Conservation (phyloP, 108 stramenopile genomes). For the Mediolabrus comicus region DNA sequence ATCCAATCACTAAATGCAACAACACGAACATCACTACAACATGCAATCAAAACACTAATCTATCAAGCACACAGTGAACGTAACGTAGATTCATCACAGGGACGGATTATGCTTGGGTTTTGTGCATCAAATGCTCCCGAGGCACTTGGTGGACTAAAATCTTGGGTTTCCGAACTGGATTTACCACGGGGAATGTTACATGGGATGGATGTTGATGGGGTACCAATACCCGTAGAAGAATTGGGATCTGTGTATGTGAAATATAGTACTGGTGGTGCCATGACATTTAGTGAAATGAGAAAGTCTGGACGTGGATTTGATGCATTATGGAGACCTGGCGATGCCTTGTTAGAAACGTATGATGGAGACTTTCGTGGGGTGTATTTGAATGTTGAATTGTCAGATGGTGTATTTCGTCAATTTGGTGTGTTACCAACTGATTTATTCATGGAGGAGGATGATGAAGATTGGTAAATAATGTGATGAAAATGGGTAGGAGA, state of each 20-base stretch:
- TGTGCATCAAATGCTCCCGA: constrained; percentile 76
- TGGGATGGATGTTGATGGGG: constrained; percentile 85
- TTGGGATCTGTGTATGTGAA: constrained; percentile 80
- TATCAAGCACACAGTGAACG: constrained; percentile 52
- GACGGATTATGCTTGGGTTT: constrained; percentile 79
- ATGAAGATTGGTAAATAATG: constrained; percentile 34
- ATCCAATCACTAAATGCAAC: constrained; percentile 18
- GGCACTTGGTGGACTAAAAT: constrained; percentile 66
- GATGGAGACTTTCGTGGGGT: constrained; percentile 86
- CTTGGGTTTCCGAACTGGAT: constrained; percentile 60
- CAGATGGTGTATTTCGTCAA: constrained; percentile 81
- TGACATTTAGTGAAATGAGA: constrained; percentile 75
- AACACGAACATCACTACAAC: constrained; percentile 6
- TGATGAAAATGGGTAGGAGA: neutral
- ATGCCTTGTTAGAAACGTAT: constrained; percentile 81
- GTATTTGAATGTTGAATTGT: constrained; percentile 84
- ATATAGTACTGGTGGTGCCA: constrained; percentile 82
- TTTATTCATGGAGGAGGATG: constrained; percentile 41
- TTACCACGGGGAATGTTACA: constrained; percentile 83
- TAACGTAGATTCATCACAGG: constrained; percentile 50
- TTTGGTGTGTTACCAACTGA: constrained; percentile 54
- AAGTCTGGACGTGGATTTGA: constrained; percentile 74
- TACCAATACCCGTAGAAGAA: constrained; percentile 61
- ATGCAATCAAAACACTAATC: constrained; percentile 22
- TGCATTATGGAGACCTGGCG: constrained; percentile 86